Percentiles rank a stretch among this genome's conserved stretches.
Evolutionary conservation across 257 asterid species (phyloP).

Genomic region (Ballota nigra): DNA sequence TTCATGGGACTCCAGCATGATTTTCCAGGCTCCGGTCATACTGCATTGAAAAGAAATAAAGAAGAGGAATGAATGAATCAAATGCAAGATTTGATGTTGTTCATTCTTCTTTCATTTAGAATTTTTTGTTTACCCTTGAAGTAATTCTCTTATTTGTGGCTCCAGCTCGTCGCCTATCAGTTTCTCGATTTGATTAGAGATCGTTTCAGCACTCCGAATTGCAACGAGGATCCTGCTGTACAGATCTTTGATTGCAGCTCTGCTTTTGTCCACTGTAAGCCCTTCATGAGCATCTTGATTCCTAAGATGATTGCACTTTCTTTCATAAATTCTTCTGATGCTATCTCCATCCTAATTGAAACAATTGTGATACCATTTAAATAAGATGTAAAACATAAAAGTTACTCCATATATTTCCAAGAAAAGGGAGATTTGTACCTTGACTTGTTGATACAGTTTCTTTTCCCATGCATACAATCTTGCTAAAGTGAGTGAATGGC

Average conservation of each 20-base stretch:
- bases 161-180: constrained; percentile 83
- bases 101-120: background rate
- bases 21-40: constrained; percentile 71
- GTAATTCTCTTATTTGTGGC: constrained; percentile 84
- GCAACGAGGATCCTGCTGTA: constrained; percentile 88
- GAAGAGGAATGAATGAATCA: background rate
- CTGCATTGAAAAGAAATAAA: constrained; percentile 42
- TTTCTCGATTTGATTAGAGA: constrained; percentile 73
- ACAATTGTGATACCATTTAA: no score
- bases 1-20: constrained; percentile 78
- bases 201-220: constrained; percentile 85
- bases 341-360: constrained; percentile 67
- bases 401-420: background rate
- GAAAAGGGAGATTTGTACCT: constrained; percentile 31
- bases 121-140: constrained; percentile 63
- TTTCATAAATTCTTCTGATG: constrained; percentile 63
- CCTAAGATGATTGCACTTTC: constrained; percentile 68
- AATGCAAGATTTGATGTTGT: background rate
- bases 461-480: constrained; percentile 96
- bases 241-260: constrained; percentile 80
- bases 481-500: constrained; percentile 82
- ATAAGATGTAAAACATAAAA: no score
- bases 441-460: constrained; percentile 84
- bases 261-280: constrained; percentile 57
- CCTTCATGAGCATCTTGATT: constrained; percentile 70